Base-by-base conservation (phyloP, 2,329 filamentous ascomycete species). In the Laburnicola sp. region DNA sequence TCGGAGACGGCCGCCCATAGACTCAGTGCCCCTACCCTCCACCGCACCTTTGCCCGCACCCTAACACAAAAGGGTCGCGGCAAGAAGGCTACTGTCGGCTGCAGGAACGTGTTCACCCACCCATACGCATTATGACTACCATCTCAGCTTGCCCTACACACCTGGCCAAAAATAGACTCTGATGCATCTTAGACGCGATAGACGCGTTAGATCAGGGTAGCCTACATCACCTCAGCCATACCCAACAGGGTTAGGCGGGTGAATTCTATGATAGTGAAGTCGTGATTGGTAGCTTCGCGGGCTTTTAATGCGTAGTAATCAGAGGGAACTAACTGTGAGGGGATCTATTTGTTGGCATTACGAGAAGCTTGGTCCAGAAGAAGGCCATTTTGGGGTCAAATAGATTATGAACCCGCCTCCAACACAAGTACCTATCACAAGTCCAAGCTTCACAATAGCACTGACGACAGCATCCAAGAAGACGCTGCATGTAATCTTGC, bases 91-190 rank as follows among this genome's bases (percentile, higher is more conserved):
- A 43, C 16, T 16, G 16, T 16, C 42, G 21, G 44, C 49, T 57
- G 54, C 57, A 59, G 57, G 57, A 57, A 59, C 57, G 39, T 38
- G 36, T 40, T 45, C 9, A 23, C 40, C 22, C 23, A 4, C 32
- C 30, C 23, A 22, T 30, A 46, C 40, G 22, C 34, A 35, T 44
- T 30, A 23, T 22, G 6, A 44, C 5, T 30, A 23, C 6, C n/a
- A 30, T 11, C 45, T 51, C 45, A 48, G 44, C 44, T 48, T 37
- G 46, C 41, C 10, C 43, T 28, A 37, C 35, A 23, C 39, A 48
- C 48, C 26, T 8, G 10, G 45, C 44, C 48, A 51, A 51, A 51
- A 55, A 49, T 55, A 55, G 40, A 16, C 39, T 32, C 43, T 37
- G 42, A 40, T 32, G 26, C 37, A 35, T 25, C 27, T 4, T 45